These are phyloP conservation scores for Yamadazyma taylorii DNA, from an alignment of 1,139 yeast genomes.

Conservation along the genomic window DNA sequence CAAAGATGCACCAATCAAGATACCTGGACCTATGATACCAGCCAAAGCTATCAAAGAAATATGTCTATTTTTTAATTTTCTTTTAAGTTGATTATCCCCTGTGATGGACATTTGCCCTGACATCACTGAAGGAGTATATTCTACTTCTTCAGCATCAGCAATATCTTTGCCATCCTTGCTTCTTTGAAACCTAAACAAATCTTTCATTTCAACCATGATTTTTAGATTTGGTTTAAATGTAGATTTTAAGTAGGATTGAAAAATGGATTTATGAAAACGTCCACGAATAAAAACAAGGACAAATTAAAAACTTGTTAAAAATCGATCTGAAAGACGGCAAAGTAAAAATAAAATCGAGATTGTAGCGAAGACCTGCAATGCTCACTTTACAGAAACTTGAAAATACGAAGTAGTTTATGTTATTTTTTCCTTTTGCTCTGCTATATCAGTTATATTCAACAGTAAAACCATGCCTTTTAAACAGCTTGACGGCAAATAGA, in stretches of 20 bases:
- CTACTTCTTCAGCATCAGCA: neutral
- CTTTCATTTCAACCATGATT: conserved; percentile 1
- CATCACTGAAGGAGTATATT: conserved; percentile 1
- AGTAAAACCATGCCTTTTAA: too few relatives aligned
- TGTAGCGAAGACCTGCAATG: too few relatives aligned
- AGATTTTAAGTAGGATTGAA: too few relatives aligned
- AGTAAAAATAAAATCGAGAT: too few relatives aligned
- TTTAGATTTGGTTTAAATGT: neutral
- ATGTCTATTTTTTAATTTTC: conserved; percentile 44
- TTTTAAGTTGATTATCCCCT: conserved; percentile 16
- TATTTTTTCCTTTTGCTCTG: too few relatives aligned
- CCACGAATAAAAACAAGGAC: neutral
- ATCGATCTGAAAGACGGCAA: too few relatives aligned
- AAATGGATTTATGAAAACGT: too few relatives aligned
- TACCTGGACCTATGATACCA: conserved; percentile 59
- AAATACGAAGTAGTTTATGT: too few relatives aligned
- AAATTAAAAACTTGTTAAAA: neutral
- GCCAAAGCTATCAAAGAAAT: conserved; percentile 50
- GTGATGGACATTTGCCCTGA: conserved; percentile 2
- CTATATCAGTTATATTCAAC: too few relatives aligned
- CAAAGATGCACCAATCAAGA: conserved; percentile 46
- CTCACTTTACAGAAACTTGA: too few relatives aligned
- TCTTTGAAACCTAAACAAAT: neutral
- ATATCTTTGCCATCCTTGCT: neutral
- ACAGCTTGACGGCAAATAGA: too few relatives aligned